phyloP scores from a whole-genome alignment of 495 filamentous ascomycete species.

The Neurospora intermedia region DNA sequence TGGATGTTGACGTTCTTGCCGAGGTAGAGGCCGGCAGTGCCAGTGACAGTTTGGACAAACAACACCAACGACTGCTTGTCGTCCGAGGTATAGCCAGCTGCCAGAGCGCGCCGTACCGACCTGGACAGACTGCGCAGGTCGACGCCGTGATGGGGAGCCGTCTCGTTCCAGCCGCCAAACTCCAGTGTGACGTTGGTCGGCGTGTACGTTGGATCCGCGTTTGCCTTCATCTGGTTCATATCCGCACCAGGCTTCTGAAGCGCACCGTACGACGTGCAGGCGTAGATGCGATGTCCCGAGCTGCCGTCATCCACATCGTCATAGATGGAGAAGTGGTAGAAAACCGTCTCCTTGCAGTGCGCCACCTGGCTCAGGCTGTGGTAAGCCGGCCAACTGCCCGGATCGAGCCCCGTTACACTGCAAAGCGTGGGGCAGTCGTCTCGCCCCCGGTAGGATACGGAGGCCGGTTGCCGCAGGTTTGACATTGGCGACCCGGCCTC shows the following conservation, averaged over 20 bases:
- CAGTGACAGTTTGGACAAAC: conserved; percentile 2
- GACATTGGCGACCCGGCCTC: neutral
- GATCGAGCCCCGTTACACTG: conserved; percentile 17
- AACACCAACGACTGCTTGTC: conserved; percentile 2
- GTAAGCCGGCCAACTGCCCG: conserved; percentile 24
- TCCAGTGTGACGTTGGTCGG: neutral
- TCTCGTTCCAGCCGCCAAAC: conserved; percentile 2
- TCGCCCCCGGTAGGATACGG: neutral
- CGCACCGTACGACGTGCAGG: conserved; percentile 22
- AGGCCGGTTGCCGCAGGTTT: neutral
- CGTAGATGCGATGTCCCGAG: conserved; percentile 18
- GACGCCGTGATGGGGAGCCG: neutral
- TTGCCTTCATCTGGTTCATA: neutral
- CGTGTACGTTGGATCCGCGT: neutral
- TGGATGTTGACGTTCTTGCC: conserved; percentile 17
- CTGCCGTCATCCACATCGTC: conserved; percentile 22
- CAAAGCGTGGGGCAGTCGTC: conserved; percentile 23
- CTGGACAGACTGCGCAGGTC: neutral
- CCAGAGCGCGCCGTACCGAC: neutral
- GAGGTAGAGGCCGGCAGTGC: conserved; percentile 7
- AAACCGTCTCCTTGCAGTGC: conserved; percentile 19
- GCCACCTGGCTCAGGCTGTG: conserved; percentile 14
- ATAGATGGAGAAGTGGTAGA: conserved; percentile 22
- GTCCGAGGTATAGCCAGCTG: neutral
- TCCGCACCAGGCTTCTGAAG: neutral